Evolutionary conservation across 2,329 filamentous ascomycete genomes (phyloP), one percentile per base, ranked within the genome.

Genomic region (Corniculantispora saksenae): DNA sequence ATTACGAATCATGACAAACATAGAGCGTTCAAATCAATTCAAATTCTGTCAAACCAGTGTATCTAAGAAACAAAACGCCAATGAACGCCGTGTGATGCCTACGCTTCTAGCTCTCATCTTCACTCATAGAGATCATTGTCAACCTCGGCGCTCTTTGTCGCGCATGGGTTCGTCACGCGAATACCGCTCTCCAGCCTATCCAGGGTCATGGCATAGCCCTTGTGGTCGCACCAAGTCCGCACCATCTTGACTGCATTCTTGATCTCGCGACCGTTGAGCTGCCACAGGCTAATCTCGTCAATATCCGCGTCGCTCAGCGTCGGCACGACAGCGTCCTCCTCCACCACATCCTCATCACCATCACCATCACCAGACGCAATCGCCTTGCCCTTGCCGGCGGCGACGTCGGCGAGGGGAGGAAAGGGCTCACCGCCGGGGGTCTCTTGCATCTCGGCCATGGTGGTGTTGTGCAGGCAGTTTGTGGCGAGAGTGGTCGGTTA

Each of bases 231-330:
- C 80, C 80, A 82, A 23, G 72, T 77, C 59, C 73, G 72, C 1
- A 77, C 78, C 80, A 82, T 81, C 72, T 82, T 79, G 69, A 82
- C 74, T 10, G 77, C 79, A 63, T 77, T 81, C 71, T 83, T 83
- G 68, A 82, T 84, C 74, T 81, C 77, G 25, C 79, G 72, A 5
- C 79, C 81, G 55, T 83, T 83, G 63, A 81, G 74, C 65, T 75
- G 72, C 79, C 76, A 81, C 25, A 75, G 70, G 2, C 74, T 72
- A 13, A 83, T 72, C 67, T 80, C 73, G 32, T 71, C 68, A 4
- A 82, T 66, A 40, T 82, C 77, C 10, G 73, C 74, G 2, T 80
- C 77, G 4, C 55, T 60, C 17, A 76, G 29, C 4, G 47, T 59
- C 38, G 67, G 12, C 32, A 66, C 29, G 25, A 3, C 38, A 25